A percentile compares a stretch with the other conserved stretches of the same genome.
phyloP scores from a whole-genome alignment of 371 early-diverging fungal genomes.

The Phascolomyces articulosus region DNA sequence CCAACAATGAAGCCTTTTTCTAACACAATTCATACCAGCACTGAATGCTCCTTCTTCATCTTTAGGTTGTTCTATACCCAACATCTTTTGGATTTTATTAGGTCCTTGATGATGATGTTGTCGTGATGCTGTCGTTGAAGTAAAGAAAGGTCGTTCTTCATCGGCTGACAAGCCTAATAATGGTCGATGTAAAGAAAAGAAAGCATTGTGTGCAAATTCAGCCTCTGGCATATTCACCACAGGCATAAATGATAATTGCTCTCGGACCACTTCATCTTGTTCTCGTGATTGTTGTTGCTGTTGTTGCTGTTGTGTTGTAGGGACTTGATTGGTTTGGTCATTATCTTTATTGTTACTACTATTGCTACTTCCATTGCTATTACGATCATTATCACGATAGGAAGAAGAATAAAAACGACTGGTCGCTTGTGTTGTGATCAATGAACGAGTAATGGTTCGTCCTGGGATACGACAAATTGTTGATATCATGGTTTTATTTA shows the following conservation, averaged over 20 bases:
- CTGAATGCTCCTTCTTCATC: slow-evolving; percentile 3
- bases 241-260: slow-evolving; percentile 38
- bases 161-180: slow-evolving; percentile 43
- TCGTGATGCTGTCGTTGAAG: slow-evolving; percentile 5
- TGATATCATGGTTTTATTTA: neutral
- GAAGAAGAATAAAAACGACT: slow-evolving; percentile 8
- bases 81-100: slow-evolving; percentile 12
- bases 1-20: no score
- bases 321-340: neutral
- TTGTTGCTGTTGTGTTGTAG: neutral
- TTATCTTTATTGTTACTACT: slow-evolving; percentile 5
- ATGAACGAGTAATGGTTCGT: neutral
- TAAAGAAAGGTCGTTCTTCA: slow-evolving; percentile 43
- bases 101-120: neutral
- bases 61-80: slow-evolving; percentile 14
- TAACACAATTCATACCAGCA: neutral
- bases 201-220: slow-evolving; percentile 52
- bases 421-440: neutral
- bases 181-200: slow-evolving; percentile 54
- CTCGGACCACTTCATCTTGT: neutral
- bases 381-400: slow-evolving; percentile 6
- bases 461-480: neutral
- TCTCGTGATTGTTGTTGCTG: neutral
- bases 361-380: slow-evolving; percentile 2
- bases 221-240: slow-evolving; percentile 55